Conservation (phyloP, 805 yeast species). For the Candida vartiovaarae region DNA sequence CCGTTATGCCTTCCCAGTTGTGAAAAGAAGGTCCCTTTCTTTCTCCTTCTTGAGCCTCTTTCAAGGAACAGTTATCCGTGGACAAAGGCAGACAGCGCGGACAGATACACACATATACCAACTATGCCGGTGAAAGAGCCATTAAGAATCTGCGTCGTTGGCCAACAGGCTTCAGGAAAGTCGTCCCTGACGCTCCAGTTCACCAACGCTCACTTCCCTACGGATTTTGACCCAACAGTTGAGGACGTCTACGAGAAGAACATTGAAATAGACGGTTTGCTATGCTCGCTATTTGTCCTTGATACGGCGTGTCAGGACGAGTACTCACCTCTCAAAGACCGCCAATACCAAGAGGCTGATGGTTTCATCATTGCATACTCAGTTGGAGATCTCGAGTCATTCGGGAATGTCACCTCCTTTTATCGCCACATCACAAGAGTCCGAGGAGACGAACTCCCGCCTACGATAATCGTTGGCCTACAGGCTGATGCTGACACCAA, state of each 20-base stretch:
- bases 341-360: constrained; percentile 22
- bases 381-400: constrained; percentile 11
- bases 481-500: constrained; percentile 6
- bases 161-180: constrained; percentile 67
- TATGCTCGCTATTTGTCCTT: constrained; percentile 48
- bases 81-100: too few relatives aligned
- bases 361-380: constrained; percentile 17
- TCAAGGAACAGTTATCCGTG: too few relatives aligned
- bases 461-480: constrained; percentile 16
- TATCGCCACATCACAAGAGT: constrained; percentile 17
- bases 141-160: constrained; percentile 37
- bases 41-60: too few relatives aligned
- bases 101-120: too few relatives aligned
- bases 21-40: too few relatives aligned
- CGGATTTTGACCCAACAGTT: constrained; percentile 61
- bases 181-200: constrained; percentile 58
- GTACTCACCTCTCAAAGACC: constrained; percentile 60
- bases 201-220: constrained; percentile 56
- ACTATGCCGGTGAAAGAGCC: background rate
- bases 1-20: background rate
- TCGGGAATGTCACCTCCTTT: constrained; percentile 5
- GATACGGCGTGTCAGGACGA: constrained; percentile 83
- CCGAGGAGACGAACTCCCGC: constrained; percentile 11
- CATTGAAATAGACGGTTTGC: constrained; percentile 46
- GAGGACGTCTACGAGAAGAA: constrained; percentile 59